phyloP scores from a whole-genome alignment of 73 alveolate genomes.

The Paramecium sonneborni region DNA sequence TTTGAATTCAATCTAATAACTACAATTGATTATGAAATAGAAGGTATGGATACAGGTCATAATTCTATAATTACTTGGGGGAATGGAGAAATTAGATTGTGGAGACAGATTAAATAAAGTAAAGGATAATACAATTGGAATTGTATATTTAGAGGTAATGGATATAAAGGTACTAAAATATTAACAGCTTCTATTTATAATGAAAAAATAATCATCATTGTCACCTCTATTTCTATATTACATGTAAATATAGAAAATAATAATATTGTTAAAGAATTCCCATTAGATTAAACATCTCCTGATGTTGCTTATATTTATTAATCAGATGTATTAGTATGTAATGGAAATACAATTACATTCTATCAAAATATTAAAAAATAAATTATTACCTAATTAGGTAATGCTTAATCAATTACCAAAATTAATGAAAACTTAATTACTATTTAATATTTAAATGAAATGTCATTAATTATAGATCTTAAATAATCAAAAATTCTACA shows the following conservation, averaged over 20 bases:
- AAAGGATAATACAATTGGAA: constrained; percentile 11
- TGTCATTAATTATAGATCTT: neutral
- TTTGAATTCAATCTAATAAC: neutral
- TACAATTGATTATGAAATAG: neutral
- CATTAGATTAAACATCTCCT: neutral
- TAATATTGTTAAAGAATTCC: neutral
- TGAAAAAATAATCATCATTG: neutral
- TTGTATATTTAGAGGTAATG: constrained; percentile 7
- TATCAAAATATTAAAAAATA: neutral
- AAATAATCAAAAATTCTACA: neutral
- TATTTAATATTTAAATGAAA: neutral
- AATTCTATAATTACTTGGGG: neutral
- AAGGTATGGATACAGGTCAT: neutral
- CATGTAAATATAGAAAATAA: neutral
- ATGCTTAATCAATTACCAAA: neutral
- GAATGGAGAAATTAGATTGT: neutral
- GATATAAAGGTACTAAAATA: neutral
- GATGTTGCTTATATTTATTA: neutral
- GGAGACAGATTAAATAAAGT: neutral
- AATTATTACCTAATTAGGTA: neutral
- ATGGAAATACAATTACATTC: neutral
- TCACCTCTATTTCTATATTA: neutral
- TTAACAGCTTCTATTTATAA: neutral
- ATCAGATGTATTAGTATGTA: neutral
- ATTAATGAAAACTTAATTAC: neutral